phyloP scores from a whole-genome alignment of 2,329 filamentous ascomycete species.

The Colletotrichum sp. region DNA sequence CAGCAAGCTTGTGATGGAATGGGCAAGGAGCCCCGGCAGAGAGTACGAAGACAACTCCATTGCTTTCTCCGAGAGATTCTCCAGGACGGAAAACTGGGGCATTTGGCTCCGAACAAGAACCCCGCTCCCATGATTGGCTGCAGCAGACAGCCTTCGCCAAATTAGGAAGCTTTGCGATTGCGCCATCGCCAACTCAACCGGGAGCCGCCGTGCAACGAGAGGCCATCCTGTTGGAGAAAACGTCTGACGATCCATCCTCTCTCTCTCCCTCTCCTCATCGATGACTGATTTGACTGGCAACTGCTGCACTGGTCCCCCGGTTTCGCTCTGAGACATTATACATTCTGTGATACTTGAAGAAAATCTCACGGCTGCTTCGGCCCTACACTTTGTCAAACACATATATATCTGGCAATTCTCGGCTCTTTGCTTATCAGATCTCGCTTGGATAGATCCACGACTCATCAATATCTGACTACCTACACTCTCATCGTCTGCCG shows the following conservation, averaged over 20 bases:
- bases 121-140: slow-evolving; percentile 12
- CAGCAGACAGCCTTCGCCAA: slow-evolving; percentile 11
- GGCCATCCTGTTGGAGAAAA: neutral
- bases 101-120: neutral
- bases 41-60: neutral
- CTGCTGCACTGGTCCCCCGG: neutral
- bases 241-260: slow-evolving; percentile 8
- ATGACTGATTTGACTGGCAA: neutral
- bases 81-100: neutral
- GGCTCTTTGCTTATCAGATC: slow-evolving; percentile 1
- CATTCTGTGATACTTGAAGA: neutral
- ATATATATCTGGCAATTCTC: slow-evolving; percentile 5
- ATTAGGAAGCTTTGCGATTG: slow-evolving; percentile 22
- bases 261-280: slow-evolving; percentile 7
- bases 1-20: neutral
- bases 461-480: neutral
- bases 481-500: neutral
- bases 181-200: slow-evolving; percentile 17
- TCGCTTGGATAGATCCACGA: neutral
- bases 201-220: slow-evolving; percentile 8
- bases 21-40: slow-evolving; percentile 11
- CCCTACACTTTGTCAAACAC: neutral
- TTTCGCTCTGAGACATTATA: slow-evolving; percentile 1
- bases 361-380: slow-evolving; percentile 3
- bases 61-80: slow-evolving; percentile 10